phyloP scores from a whole-genome alignment of 441 rosid species.

The Syzygium malaccense region DNA sequence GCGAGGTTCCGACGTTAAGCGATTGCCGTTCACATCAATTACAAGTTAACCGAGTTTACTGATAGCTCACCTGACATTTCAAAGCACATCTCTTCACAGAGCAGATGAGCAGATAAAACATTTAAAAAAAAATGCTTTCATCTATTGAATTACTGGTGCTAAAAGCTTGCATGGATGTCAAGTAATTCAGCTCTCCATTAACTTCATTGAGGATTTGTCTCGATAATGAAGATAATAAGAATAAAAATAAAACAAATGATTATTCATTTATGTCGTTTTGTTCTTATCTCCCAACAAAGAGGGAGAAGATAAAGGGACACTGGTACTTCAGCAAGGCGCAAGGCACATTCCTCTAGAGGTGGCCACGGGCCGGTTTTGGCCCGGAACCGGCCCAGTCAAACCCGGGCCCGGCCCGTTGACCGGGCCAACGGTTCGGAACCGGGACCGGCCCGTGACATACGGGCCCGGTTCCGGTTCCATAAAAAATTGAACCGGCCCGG shows the following conservation, averaged over 20 bases:
- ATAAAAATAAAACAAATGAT: neutral
- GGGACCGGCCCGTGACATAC: too few relatives aligned
- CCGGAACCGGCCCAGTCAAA: too few relatives aligned
- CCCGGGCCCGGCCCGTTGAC: too few relatives aligned
- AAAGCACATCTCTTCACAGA: neutral
- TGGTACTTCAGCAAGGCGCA: neutral
- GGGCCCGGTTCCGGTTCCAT: too few relatives aligned
- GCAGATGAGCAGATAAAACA: neutral
- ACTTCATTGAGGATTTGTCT: neutral
- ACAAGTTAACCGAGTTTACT: neutral
- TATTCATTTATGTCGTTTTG: neutral
- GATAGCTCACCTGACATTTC: neutral
- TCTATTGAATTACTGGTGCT: neutral
- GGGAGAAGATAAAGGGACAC: neutral
- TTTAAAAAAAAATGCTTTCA: neutral
- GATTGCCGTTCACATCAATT: neutral
- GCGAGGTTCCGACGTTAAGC: neutral
- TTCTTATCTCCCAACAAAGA: neutral
- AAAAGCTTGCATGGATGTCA: neutral
- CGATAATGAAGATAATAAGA: neutral
- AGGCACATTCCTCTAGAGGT: neutral
- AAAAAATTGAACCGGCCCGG: too few relatives aligned
- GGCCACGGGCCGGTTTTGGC: too few relatives aligned
- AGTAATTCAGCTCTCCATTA: neutral
- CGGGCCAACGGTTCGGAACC: too few relatives aligned